Conservation (phyloP, 495 filamentous ascomycete species). For the Haplographium delicatum region DNA sequence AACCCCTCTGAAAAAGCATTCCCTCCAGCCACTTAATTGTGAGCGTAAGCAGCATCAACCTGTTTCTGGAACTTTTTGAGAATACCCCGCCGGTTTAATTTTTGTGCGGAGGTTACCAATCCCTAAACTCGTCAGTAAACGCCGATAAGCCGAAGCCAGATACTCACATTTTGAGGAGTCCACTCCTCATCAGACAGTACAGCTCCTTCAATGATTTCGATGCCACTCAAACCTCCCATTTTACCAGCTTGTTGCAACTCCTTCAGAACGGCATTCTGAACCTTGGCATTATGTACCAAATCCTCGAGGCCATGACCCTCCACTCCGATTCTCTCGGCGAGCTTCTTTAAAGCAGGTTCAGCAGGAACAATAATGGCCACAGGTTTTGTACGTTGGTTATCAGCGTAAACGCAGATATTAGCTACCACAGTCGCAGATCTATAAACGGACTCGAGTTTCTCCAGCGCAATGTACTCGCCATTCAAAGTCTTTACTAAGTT, state of each 20-base stretch:
- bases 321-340: conserved; percentile 69
- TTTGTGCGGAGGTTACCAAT: conserved; percentile 69
- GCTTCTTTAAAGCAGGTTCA: conserved; percentile 77
- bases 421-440: conserved; percentile 76
- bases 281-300: conserved; percentile 76
- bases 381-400: conserved; percentile 72
- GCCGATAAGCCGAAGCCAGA: neutral
- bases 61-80: conserved; percentile 61
- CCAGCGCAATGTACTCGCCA: conserved; percentile 96
- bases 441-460: conserved; percentile 97
- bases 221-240: conserved; percentile 70
- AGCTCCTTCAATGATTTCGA: conserved; percentile 90
- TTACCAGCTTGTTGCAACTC: conserved; percentile 74
- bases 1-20: no score
- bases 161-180: conserved; percentile 90
- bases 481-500: conserved; percentile 93
- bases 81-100: conserved; percentile 67
- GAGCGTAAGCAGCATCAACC: conserved; percentile 52
- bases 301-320: conserved; percentile 66
- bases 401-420: conserved; percentile 95
- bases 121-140: conserved; percentile 40
- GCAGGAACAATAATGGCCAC: conserved; percentile 91
- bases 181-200: conserved; percentile 95
- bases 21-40: no score
- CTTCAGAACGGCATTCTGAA: conserved; percentile 72